Evolutionary conservation across 208 protist species (phyloP).

Genomic region (Leishmania aethiopica): DNA sequence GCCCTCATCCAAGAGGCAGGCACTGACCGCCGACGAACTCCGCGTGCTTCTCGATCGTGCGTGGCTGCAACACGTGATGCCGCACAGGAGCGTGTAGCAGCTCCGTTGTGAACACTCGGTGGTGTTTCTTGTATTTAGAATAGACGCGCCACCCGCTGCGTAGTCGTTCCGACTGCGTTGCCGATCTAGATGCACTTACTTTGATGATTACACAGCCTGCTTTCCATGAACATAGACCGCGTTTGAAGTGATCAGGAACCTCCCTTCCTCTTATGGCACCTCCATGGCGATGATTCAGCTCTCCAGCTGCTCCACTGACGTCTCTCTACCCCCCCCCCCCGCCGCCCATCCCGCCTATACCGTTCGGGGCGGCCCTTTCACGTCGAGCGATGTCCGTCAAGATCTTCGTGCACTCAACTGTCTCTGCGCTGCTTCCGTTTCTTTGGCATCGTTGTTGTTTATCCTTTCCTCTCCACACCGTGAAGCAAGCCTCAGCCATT

Average conservation of each 20-base stretch:
- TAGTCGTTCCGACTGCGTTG: neutral
- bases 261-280: neutral
- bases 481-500: neutral
- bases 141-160: neutral
- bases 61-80: constrained; percentile 1
- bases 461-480: neutral
- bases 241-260: neutral
- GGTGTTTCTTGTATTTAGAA: neutral
- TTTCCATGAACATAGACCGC: neutral
- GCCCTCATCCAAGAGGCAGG: neutral
- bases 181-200: neutral
- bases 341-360: neutral
- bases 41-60: constrained; percentile 5
- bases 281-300: neutral
- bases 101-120: neutral
- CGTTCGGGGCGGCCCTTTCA: neutral
- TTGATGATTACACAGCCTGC: too few species aligned
- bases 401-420: neutral
- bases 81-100: neutral
- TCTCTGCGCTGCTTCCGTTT: neutral
- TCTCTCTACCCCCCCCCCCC: neutral
- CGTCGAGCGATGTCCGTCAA: neutral
- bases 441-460: neutral
- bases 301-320: neutral
- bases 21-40: neutral